Base-by-base conservation (phyloP, 805 yeast genomes). In the Candida khao-thaluensis region DNA sequence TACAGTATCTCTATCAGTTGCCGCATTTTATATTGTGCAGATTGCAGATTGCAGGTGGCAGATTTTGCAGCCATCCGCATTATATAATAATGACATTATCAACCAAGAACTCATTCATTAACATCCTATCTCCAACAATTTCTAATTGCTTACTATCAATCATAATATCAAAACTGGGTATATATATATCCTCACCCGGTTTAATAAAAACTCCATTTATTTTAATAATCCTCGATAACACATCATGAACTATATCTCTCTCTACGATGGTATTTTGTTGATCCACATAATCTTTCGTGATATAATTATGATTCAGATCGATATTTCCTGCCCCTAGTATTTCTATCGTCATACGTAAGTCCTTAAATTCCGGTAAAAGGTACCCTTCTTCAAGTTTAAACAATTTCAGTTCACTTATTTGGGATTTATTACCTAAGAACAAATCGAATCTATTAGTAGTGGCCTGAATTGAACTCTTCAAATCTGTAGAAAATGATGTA, bases 271-370 rank as follows among this genome's bases (percentile, higher is more conserved):
- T 22, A 12, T 37, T 30, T 17, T 24, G 11, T 14, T 37, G 17
- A 7, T 41, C 35, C 1, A 65, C 41, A 39, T 51, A 59, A 14
- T 42, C 33, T 11, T 21, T 15, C 2, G 37, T 36, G 4, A 46
- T 28, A 14, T 21, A 30, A 3, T 31, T 28, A 17, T 39, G 37
- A 11, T 11, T 7, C 20, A 57, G 35, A 45, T 79, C 82, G 11
- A 76, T 43, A 1, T 53, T 40, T 0, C 73, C 74, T 1, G 59
- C 50, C 6, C 40, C 42, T 15, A 79, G 43, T 16, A 61, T 57
- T 54, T 82, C 88, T 24, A 81, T 40, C 4, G 57, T 52, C 11
- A 79, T 28, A 30, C 79, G 59, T 4, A 74, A 45, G 2, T 80
- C 71, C 7, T 58, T 54, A 2, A 77, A 45, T 10, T 56, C 52